Base-by-base conservation (phyloP, 495 filamentous ascomycete species). In the Penicillium chermesinum region DNA sequence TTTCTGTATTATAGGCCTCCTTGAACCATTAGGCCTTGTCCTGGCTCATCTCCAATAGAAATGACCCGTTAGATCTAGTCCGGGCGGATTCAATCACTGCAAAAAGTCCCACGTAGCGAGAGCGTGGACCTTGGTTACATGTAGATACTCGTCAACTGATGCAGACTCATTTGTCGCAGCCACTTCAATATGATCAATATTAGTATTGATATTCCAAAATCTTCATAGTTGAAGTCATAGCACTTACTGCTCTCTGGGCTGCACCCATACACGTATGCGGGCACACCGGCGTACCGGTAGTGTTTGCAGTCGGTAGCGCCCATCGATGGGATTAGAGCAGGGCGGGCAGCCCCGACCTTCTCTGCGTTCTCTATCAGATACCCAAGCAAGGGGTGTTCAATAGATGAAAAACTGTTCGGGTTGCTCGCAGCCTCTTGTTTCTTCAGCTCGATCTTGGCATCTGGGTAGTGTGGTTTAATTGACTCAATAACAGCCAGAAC, bases 351-450 rank as follows among this genome's bases (percentile, higher is more conserved):
- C 8, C 45, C 45, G 3, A 39, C 36, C 1, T 13, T 2, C 9
- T 48, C 35, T 13, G 37, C 45, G 15, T 40, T 48, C 10, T 48
- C 20, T 32, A 30, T 30, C 12, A 48, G 15, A 34, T 39, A 22
- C 1, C 2, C 36, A 17, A 48, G 27, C 3, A 48, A 19, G 7
- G 45, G 36, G n/a, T 40, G 45, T 16, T 48, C 45, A 32, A 48
- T 34, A 15, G 21, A 13, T 14, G 45, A 48, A 32, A 48, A 40
- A 22, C 45, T 48, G 19, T 21, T 32, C 12, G 45, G 45, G 15
- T 48, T 48, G 15, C 45, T 48, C 18, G 45, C 45, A 33, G 45
- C 45, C 14, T 48, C 45, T 48, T 48, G 45, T 19, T 39, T 32
- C 36, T 7, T 48, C 5, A 48, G 18, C 16, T 48, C 21, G 20